A percentile compares a stretch with the other conserved stretches of the same genome.
phyloP scores from a whole-genome alignment of 306 rosid genomes.

The Lagenaria siceraria region DNA sequence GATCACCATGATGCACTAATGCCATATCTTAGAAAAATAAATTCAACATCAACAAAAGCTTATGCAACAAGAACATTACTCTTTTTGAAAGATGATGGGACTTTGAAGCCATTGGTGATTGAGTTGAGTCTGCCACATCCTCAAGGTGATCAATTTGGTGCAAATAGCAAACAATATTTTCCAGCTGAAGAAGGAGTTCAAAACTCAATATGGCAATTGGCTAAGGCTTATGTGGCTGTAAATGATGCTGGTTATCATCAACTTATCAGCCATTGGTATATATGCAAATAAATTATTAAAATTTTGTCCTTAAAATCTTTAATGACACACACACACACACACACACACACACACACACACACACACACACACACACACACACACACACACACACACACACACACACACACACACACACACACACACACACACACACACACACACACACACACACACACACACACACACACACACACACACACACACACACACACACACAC shows the following conservation, averaged over 20 bases:
- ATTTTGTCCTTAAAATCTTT: too few relatives aligned
- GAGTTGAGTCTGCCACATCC: conserved; percentile 71
- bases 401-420: too few relatives aligned
- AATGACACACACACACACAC: too few relatives aligned
- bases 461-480: too few relatives aligned
- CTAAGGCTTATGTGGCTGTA: conserved; percentile 63
- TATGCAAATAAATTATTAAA: too few relatives aligned
- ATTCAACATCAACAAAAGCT: conserved; percentile 41
- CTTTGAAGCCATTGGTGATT: conserved; percentile 64
- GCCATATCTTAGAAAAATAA: conserved; percentile 55
- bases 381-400: too few relatives aligned
- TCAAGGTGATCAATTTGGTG: conserved; percentile 41
- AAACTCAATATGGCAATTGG: conserved; percentile 55
- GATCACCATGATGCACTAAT: conserved; percentile 70
- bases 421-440: too few relatives aligned
- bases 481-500: too few relatives aligned
- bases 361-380: too few relatives aligned
- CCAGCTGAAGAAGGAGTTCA: conserved; percentile 48
- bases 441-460: too few relatives aligned
- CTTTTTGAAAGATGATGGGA: conserved; percentile 48
- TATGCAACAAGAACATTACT: conserved; percentile 68
- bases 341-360: too few relatives aligned
- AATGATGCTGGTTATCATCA: conserved; percentile 69
- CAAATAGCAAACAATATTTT: conserved; percentile 33
- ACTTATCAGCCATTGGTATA: conserved; percentile 69